Base-by-base conservation (phyloP, 140 eudicot species). In the Anethum foeniculum region DNA sequence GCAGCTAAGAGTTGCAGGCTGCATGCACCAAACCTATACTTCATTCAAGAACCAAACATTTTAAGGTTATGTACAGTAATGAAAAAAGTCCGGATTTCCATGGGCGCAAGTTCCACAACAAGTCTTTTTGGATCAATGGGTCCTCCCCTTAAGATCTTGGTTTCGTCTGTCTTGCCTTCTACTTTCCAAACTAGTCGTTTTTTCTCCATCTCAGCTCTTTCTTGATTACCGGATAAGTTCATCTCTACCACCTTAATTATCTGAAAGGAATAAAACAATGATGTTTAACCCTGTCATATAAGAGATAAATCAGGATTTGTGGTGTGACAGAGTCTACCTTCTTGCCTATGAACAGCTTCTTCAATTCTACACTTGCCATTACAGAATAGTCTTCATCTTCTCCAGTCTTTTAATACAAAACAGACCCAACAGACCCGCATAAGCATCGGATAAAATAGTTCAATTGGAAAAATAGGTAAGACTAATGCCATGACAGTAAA, bases 161-260 rank as follows among this genome's bases (percentile, higher is more conserved):
- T 62, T 51, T 52, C 76, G 19, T 72, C 80, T 9, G 90, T 67
- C 21, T 85, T 41, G 79, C 86, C 90, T 82, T 90, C 82, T 30
- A 82, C 88, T 83, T 88, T 90, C 98, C 98, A 94, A 3, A 74
- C 85, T 69, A 90, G 83, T 81, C 87, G 86, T 87, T 83, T 92
- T 86, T 82, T 87, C 95, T 94, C 98, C 98, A 94, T 90, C 86
- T 89, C 91, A 14, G 77, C 81, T 86, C 92, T 88, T 83, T 94
- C 98, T 89, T 94, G 98, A 85, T 94, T 94, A 39, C 87, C 96
- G 1, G 97, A 92, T 39, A 94, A 81, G 83, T 87, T 92, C 96
- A 88, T 94, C 89, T 94, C 98, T 23, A 86, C 88, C 83, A 94
- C 97, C 83, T 90, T 92, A 21, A 44, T 82, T 77, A 94, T 92